A percentile compares a stretch with the other conserved stretches of the same genome.
Evolutionary conservation across 768 basidiomycete genomes (phyloP).

Genomic region (Naganishia onofrii): DNA sequence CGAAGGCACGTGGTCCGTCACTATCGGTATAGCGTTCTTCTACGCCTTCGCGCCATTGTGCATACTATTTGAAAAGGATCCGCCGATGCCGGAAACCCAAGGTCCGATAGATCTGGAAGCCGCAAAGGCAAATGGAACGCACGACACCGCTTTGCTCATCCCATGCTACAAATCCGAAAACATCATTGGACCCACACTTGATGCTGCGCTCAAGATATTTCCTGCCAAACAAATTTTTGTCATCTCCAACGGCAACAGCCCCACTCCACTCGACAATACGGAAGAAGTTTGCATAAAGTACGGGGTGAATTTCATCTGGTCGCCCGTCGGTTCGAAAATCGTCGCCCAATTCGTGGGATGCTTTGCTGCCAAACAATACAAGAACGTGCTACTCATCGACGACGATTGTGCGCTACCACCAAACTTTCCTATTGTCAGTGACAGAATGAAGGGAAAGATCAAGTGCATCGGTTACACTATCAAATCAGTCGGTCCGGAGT

Average conservation of each 20-base stretch:
- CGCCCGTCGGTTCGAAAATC: conserved; percentile 19
- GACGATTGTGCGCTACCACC: conserved; percentile 25
- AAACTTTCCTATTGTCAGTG: conserved; percentile 26
- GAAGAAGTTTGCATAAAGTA: conserved; percentile 12
- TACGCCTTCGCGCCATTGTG: conserved; percentile 16
- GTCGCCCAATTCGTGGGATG: conserved; percentile 27
- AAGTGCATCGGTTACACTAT: conserved; percentile 27
- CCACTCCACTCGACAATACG: conserved; percentile 22
- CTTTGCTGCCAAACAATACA: conserved; percentile 22
- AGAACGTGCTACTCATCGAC: conserved; percentile 21
- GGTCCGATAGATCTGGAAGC: neutral
- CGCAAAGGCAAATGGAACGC: neutral
- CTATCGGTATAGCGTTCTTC: conserved; percentile 2
- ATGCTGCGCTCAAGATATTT: conserved; percentile 15
- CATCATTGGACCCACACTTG: conserved; percentile 17
- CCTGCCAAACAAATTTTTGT: conserved; percentile 22
- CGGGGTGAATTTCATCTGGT: conserved; percentile 22
- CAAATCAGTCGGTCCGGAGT: conserved; percentile 19
- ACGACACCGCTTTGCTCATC: conserved; percentile 19
- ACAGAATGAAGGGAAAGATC: conserved; percentile 16
- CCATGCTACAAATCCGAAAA: conserved; percentile 13
- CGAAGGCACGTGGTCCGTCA: conserved; percentile 8
- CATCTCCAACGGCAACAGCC: conserved; percentile 22
- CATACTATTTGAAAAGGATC: conserved; percentile 16
- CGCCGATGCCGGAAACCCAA: conserved; percentile 3